Conservation (phyloP, 805 yeast genomes). For the Metschnikowia lunata region DNA sequence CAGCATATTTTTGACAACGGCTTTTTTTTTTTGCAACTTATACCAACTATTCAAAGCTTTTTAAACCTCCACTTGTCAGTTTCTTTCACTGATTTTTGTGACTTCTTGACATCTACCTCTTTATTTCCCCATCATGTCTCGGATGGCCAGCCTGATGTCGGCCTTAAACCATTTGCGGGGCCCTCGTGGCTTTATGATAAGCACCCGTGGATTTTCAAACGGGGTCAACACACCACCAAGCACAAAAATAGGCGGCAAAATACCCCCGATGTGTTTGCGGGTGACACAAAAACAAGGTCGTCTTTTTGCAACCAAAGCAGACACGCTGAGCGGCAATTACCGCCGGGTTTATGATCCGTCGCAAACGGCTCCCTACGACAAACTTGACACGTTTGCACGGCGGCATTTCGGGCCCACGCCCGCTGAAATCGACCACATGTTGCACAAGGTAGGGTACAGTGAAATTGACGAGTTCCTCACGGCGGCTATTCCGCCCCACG, state of each 20-base stretch:
- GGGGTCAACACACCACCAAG: not conserved
- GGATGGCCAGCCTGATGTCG: not conserved
- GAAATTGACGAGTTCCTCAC: slow-evolving; percentile 69
- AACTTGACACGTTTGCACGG: slow-evolving; percentile 79
- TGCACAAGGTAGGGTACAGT: slow-evolving; percentile 55
- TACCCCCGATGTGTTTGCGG: not conserved
- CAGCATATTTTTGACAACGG: no score
- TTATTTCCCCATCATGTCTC: not conserved
- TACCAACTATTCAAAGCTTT: no score
- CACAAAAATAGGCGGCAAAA: not conserved
- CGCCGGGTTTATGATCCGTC: slow-evolving; percentile 43
- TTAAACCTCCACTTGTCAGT: no score
- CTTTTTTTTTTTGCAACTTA: no score
- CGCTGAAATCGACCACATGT: slow-evolving; percentile 59
- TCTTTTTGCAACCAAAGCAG: slow-evolving; percentile 31
- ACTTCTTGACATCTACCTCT: no score
- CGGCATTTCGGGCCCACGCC: slow-evolving; percentile 88
- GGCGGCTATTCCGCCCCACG: slow-evolving; percentile 71
- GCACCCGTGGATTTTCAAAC: not conserved
- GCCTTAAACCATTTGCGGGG: not conserved
- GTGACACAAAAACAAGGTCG: not conserved
- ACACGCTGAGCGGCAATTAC: slow-evolving; percentile 54
- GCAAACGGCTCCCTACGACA: slow-evolving; percentile 18
- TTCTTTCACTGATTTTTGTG: no score
- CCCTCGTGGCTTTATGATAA: not conserved